Evolutionary conservation across 1,284 basidiomycete species (phyloP), one percentile per base, ranked within the genome.

Genomic region (Ceratobasidium sp.): DNA sequence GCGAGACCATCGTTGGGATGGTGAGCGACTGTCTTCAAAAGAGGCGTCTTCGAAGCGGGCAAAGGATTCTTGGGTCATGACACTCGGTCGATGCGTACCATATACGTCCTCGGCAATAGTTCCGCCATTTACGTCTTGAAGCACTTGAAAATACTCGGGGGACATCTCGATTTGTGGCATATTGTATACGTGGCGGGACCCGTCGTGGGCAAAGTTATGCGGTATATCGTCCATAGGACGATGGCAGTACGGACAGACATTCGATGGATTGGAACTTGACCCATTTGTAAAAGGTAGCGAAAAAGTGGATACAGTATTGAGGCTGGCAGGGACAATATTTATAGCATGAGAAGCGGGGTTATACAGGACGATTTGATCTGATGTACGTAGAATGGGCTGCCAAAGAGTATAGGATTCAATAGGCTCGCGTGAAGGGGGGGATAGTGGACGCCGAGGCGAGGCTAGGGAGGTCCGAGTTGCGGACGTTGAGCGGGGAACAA

Each of bases 321-420:
- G 78, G 79, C 36, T 76, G 76, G 69, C 79, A 76, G 23, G 74
- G 77, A 56, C 80, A 62, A 95, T 89, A 25, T 90, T 84, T 13
- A 95, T 81, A 0, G 91, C 92, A 76, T 95, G 91, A 0, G 90
- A 93, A 0, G 85, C 87, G 0, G 92, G 87, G 75, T 95, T 91
- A 79, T 95, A 95, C 19, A 95, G 82, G 29, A 95, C 92, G 62
- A 95, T 86, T 75, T 94, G 91, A 77, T 92, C 90, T 0, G 90
- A 87, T 4, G 85, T 85, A 64, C 78, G 77, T 4, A 79, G 77
- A 58, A 68, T 74, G 0, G 74, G 73, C 46, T 59, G 66, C 73
- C 73, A 74, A 39, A 68, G 47, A 23, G 67, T 39, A 42, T 64
- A 64, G n/a, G 60, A 64, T 21, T 53, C 60, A 23, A 36, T 29